A percentile compares a stretch with the other conserved stretches of the same genome.
These are phyloP conservation scores for Termitomyces sp. DNA, from an alignment of 768 basidiomycete species.

Conservation along the genomic window DNA sequence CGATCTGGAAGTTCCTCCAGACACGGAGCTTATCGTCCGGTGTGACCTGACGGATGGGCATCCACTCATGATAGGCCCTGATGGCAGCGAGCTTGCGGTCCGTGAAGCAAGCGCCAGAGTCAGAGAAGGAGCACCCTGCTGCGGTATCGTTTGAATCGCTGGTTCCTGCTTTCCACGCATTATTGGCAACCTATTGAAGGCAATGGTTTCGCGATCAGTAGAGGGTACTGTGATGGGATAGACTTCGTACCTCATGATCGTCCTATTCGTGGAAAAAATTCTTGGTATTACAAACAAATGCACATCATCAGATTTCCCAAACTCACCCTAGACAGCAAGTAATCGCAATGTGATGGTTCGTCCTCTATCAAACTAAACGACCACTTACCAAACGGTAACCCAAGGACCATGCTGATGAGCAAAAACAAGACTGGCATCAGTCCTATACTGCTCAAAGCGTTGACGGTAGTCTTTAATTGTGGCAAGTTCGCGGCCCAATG, in stretches of 20 bases:
- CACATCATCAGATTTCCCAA: too few relatives aligned
- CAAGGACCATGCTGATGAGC: background rate
- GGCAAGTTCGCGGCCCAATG: background rate
- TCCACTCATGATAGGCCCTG: constrained; percentile 57
- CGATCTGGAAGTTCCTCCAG: constrained; percentile 61
- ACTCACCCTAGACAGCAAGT: too few relatives aligned
- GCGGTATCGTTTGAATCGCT: constrained; percentile 24
- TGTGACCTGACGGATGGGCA: constrained; percentile 55
- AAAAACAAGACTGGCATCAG: background rate
- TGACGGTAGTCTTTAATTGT: background rate
- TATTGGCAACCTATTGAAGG: background rate
- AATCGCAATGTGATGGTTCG: too few relatives aligned
- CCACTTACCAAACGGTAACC: background rate
- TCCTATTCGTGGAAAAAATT: background rate
- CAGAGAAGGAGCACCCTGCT: constrained; percentile 42
- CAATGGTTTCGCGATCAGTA: too few relatives aligned
- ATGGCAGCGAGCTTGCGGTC: constrained; percentile 55
- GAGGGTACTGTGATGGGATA: too few relatives aligned
- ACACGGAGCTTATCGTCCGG: constrained; percentile 51
- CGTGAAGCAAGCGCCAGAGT: constrained; percentile 35
- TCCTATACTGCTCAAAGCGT: background rate
- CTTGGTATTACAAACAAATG: too few relatives aligned
- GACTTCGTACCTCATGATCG: background rate
- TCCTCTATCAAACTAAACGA: too few relatives aligned
- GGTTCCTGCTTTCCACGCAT: background rate